phyloP scores from a whole-genome alignment of 768 basidiomycete genomes.

The Coprinopsis cinerea region DNA sequence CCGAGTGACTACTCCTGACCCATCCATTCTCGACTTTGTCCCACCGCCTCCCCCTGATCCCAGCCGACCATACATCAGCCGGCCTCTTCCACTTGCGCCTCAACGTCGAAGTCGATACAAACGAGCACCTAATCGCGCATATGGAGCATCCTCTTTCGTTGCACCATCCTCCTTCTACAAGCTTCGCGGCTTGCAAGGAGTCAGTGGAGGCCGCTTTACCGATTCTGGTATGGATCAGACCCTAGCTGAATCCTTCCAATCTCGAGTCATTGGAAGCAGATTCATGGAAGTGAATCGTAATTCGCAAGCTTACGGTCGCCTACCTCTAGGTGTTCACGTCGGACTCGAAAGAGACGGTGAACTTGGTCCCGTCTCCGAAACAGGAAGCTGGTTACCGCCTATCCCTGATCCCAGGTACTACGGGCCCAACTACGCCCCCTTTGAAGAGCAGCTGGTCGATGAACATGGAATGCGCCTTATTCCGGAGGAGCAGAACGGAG shows the following conservation, averaged over 20 bases:
- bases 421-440: slow-evolving; percentile 48
- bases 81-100: slow-evolving; percentile 52
- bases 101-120: slow-evolving; percentile 35
- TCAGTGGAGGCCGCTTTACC: slow-evolving; percentile 54
- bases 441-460: slow-evolving; percentile 29
- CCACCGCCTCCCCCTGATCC: slow-evolving; percentile 37
- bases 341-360: slow-evolving; percentile 47
- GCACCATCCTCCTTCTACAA: slow-evolving; percentile 79
- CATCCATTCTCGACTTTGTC: slow-evolving; percentile 58
- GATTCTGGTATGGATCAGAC: slow-evolving; percentile 38
- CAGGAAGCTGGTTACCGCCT: slow-evolving; percentile 31
- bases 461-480: slow-evolving; percentile 28
- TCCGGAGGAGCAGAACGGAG: too few relatives aligned
- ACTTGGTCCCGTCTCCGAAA: slow-evolving; percentile 31
- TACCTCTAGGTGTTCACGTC: slow-evolving; percentile 57
- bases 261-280: slow-evolving; percentile 58
- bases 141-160: slow-evolving; percentile 65
- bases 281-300: slow-evolving; percentile 70
- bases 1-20: slow-evolving; percentile 65
- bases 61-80: slow-evolving; percentile 57
- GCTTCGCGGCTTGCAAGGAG: slow-evolving; percentile 53
- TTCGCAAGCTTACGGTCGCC: slow-evolving; percentile 48
- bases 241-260: slow-evolving; percentile 54
- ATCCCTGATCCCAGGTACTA: slow-evolving; percentile 50
- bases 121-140: slow-evolving; percentile 56